Base-by-base conservation (phyloP, 768 basidiomycete species). In the Leucogyrophana mollusca region DNA sequence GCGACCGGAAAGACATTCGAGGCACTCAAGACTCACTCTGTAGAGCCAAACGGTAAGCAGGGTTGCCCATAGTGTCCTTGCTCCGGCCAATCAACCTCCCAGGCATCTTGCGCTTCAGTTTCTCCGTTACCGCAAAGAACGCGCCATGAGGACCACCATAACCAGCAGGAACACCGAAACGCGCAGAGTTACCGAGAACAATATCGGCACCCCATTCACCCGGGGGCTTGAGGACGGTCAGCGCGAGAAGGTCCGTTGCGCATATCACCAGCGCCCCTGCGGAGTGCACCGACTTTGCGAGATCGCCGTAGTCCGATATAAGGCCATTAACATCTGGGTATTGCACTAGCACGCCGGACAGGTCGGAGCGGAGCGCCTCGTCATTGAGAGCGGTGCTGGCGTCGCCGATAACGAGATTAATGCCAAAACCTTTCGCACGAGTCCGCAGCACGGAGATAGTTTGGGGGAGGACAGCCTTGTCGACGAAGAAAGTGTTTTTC, bases 141-240 rank as follows among this genome's bases (percentile, higher is more conserved):
- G 91, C 96, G 16, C 87, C 95, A 61, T 99, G 95, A 16, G 95
- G 95, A 13, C 95, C 95, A 44, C 95, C 95, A 64, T 93, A 96
- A n/a, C 95, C 95, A 36, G 85, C 80, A 16, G 95, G 94, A 13
- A 99, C 95, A 60, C 96, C 96, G 58, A 99, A 99, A 14, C 96
- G 83, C 23, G 89, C 95, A 13, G 93, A 92, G 64, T 95, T 97
- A 32, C 96, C 96, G 36, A 95, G 73, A 7, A 91, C 94, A 53
- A 98, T 82, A 64, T 99, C 95, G 23, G 94, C 94, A 41, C 95
- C 95, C 93, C 95, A 98, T 74, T 98, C 96, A 46, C 96, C 95
- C 11, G 95, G 95, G 22, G 95, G 91, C 56, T 90, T 92, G 49
- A 99, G 75, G 75, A 93, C 77, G 2, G 94, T 92, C 63, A 98